Evolutionary conservation across 2,329 filamentous ascomycete genomes (phyloP).

Genomic region (Apiospora sp.): DNA sequence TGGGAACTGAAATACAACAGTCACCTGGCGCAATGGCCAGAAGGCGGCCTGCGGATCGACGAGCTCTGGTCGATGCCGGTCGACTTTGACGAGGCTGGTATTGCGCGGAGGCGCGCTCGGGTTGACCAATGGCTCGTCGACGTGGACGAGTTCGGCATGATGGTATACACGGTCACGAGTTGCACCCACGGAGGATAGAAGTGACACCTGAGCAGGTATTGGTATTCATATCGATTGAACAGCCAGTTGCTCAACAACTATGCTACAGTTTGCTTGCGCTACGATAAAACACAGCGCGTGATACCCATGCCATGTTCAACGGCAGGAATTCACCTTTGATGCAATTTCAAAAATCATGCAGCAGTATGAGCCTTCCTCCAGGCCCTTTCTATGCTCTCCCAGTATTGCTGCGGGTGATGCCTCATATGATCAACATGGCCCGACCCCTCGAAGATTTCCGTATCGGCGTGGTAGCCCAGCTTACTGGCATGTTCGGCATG

Average conservation of each 20-base stretch:
- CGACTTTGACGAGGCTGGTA: constrained; percentile 40
- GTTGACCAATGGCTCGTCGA: constrained; percentile 58
- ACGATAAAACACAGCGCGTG: neutral
- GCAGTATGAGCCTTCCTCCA: neutral
- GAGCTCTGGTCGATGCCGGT: constrained; percentile 57
- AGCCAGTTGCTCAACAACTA: neutral
- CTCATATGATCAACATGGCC: constrained; percentile 69
- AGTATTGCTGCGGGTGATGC: constrained; percentile 64
- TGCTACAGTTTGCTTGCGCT: neutral
- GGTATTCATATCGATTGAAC: neutral
- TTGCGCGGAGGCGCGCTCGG: constrained; percentile 44
- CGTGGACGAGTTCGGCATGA: constrained; percentile 62
- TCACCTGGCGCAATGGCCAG: constrained; percentile 51
- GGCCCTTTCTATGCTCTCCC: constrained; percentile 44
- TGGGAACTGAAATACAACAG: constrained; percentile 56
- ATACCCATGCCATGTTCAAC: neutral
- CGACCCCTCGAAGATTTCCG: constrained; percentile 63
- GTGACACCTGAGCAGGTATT: too few relatives aligned
- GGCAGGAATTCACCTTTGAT: neutral
- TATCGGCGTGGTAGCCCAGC: constrained; percentile 57
- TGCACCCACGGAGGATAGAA: constrained; percentile 50
- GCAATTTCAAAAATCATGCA: neutral
- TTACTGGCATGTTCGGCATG: constrained; percentile 57
- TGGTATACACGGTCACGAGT: constrained; percentile 58
- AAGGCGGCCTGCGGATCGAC: constrained; percentile 52